A percentile compares a stretch with the other conserved stretches of the same genome.
Conservation (phyloP, 2,329 filamentous ascomycete genomes). For the Aspergillus cejpii region DNA sequence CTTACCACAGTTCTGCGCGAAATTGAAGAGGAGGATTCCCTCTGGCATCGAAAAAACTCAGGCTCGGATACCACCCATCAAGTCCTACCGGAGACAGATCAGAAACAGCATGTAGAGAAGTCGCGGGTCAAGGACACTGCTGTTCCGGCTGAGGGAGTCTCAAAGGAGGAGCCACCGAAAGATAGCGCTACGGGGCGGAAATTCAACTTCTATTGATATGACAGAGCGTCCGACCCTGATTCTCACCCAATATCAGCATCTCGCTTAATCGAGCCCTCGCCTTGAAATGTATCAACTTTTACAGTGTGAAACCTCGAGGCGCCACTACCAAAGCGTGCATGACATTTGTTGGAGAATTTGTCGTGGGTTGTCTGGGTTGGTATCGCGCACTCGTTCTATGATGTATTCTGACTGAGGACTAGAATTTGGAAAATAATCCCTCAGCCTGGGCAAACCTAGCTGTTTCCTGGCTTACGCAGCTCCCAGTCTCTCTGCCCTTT, state of each 20-base stretch:
- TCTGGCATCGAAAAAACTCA: conserved; percentile 31
- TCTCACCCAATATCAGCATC: background rate
- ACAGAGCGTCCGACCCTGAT: background rate
- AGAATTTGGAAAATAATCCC: background rate
- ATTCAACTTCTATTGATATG: conserved; percentile 26
- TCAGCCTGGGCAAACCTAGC: background rate
- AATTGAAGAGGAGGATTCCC: conserved; percentile 37
- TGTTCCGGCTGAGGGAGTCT: conserved; percentile 8
- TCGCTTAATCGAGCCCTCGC: background rate
- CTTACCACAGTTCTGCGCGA: conserved; percentile 33
- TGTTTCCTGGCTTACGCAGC: background rate
- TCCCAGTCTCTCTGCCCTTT: background rate
- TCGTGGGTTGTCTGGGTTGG: background rate
- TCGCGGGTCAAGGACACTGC: conserved; percentile 13
- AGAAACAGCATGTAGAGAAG: conserved; percentile 6
- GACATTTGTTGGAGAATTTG: background rate
- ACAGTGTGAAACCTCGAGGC: background rate
- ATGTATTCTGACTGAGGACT: background rate
- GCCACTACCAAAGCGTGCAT: background rate
- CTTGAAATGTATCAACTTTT: background rate
- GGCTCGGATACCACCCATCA: conserved; percentile 7
- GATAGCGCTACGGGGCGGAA: conserved; percentile 20
- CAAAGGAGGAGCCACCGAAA: conserved; percentile 11
- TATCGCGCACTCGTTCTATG: background rate
- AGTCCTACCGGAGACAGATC: conserved; percentile 7